Conservation (phyloP, 768 basidiomycete genomes). For the Thelephora aurantiotincta region DNA sequence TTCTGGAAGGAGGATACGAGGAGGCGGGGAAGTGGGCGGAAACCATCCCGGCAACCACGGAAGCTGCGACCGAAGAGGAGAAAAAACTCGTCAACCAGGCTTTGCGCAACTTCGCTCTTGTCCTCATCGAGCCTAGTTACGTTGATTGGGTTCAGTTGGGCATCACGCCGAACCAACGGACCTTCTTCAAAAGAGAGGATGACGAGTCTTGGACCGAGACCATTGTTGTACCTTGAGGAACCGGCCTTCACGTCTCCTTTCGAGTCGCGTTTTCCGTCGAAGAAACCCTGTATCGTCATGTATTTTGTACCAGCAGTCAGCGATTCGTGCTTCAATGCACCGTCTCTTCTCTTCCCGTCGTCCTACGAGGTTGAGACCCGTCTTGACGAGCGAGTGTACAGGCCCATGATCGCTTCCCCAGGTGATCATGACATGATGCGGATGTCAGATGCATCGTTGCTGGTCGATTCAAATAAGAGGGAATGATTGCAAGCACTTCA, state of each 20-base stretch:
- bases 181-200: slow-evolving; percentile 31
- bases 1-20: slow-evolving; percentile 34
- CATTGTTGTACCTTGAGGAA: slow-evolving; percentile 43
- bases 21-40: slow-evolving; percentile 51
- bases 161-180: slow-evolving; percentile 42
- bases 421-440: too few species aligned
- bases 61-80: slow-evolving; percentile 24
- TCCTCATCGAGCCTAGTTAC: slow-evolving; percentile 54
- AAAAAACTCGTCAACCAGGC: slow-evolving; percentile 37
- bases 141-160: slow-evolving; percentile 60
- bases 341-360: too few species aligned
- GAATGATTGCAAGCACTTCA: too few species aligned
- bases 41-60: slow-evolving; percentile 30
- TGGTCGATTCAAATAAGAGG: too few species aligned
- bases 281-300: too few species aligned
- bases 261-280: too few species aligned
- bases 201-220: slow-evolving; percentile 41
- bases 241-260: background rate
- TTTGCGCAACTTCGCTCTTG: slow-evolving; percentile 51
- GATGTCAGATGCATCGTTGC: too few species aligned
- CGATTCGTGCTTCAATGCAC: too few species aligned
- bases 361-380: too few species aligned
- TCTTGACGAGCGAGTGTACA: too few species aligned
- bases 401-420: too few species aligned
- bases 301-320: too few species aligned